Evolutionary conservation across 257 asterid species (phyloP), one percentile per base, ranked within the genome.

Genomic region (Striga asiatica): DNA sequence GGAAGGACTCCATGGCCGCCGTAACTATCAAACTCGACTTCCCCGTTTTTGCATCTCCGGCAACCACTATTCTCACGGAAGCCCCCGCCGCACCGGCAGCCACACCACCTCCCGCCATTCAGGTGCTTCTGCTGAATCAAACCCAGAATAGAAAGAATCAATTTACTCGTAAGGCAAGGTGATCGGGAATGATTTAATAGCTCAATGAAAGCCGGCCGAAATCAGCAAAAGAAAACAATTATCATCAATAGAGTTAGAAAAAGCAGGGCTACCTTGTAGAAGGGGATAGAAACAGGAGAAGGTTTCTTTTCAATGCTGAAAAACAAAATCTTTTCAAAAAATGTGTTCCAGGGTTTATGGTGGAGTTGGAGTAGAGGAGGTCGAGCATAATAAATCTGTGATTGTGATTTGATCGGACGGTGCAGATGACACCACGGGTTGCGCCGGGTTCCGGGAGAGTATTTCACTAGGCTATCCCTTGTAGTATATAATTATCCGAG

Each of bases 21-120:
- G 99, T 70, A 12, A 88, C 71, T 41, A 92, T 78, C 68, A 92
- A 70, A 63, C 96, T 82, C 70, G 99, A 84, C 67, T 92, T 92
- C 11, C 99, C 97, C 25, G 99, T 88, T 78, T 74, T 79, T 0
- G 88, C 60, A 21, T 92, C 99, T 32, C 99, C 99, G 4, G 97
- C 99, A n/a, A 92, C 97, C 60, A 92, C 97, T 43, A 92, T 81
- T 32, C 89, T 79, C 9, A 92, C 74, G 3, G 67, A 68, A 64
- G 69, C 65, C 38, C 76, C 77, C 56, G 74, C 74, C 50, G 75
- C 71, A 63, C 73, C 80, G 55, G 66, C 20, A 60, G 74, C 76
- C 45, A 82, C 66, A 76, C 65, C 75, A 68, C 92, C 88, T 49
- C 79, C 94, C 49, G 89, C 89, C 98, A 92, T 91, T 59, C 56